Percentiles rank a stretch among this genome's conserved stretches.
Conservation (phyloP, 1,284 basidiomycete genomes). For the Sporisorium iseilematis-ciliati region DNA sequence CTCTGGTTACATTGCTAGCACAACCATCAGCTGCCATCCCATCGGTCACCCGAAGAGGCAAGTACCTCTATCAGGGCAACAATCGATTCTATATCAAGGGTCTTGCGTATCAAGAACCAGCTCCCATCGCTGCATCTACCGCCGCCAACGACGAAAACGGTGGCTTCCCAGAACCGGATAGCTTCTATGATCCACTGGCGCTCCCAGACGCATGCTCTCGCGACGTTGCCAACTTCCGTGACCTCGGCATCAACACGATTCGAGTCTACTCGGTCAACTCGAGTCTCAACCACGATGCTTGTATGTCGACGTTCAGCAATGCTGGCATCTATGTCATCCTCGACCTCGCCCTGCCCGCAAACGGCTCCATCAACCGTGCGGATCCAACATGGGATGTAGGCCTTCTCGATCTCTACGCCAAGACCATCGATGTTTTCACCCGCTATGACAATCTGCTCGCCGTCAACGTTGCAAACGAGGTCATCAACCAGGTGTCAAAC, state of each 20-base stretch:
- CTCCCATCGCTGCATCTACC: slow-evolving; percentile 72
- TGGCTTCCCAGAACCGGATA: slow-evolving; percentile 78
- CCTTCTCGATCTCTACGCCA: slow-evolving; percentile 82
- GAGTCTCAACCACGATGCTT: slow-evolving; percentile 83
- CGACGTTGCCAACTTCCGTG: slow-evolving; percentile 81
- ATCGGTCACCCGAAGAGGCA: slow-evolving; percentile 73
- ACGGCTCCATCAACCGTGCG: slow-evolving; percentile 84
- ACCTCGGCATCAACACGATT: slow-evolving; percentile 74
- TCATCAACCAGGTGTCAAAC: slow-evolving; percentile 76
- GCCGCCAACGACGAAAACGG: slow-evolving; percentile 73
- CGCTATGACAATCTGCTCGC: slow-evolving; percentile 64
- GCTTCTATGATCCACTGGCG: slow-evolving; percentile 80
- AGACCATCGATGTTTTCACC: slow-evolving; percentile 81
- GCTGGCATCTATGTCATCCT: slow-evolving; percentile 93
- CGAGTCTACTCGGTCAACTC: slow-evolving; percentile 80
- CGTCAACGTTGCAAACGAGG: slow-evolving; percentile 90
- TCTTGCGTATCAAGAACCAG: slow-evolving; percentile 88
- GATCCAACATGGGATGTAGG: slow-evolving; percentile 84
- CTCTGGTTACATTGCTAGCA: slow-evolving; percentile 9
- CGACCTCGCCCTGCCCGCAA: slow-evolving; percentile 84
- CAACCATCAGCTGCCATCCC: slow-evolving; percentile 27
- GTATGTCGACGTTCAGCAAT: slow-evolving; percentile 81
- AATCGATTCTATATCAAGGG: slow-evolving; percentile 90
- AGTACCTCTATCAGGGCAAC: slow-evolving; percentile 81
- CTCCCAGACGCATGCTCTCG: slow-evolving; percentile 79